Base-by-base conservation (phyloP, 2,329 filamentous ascomycete genomes). In the Stromatinia cepivora region DNA sequence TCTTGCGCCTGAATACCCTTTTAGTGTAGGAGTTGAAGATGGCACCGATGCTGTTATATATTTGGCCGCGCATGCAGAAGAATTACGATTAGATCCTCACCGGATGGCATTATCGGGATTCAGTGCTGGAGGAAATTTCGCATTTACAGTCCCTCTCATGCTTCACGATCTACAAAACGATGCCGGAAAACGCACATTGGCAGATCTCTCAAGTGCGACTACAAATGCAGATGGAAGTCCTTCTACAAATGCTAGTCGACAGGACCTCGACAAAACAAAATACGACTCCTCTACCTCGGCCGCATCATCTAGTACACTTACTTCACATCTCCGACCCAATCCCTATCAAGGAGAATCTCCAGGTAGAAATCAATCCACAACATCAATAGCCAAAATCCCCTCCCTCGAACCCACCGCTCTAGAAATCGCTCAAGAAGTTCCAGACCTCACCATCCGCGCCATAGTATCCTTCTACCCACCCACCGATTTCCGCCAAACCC, bases 1-100 rank as follows among this genome's bases (percentile, higher is more conserved):
- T n/a, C 83, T 90, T 2, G 88, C 88, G 0, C 89, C 89, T 0
- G 85, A 86, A 74, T 82, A 85, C 72, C 88, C 88, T 0, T 90
- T 89, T 75, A 89, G 88, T 0, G 85, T 85, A 0, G 85, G 87
- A 0, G 83, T 91, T 0, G 87, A 91, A 72, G 89, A 91, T 76
- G 86, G 86, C 56, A 85, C 87, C 39, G 88, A 90, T 71, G 86
- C 88, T 0, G 77, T 91, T 11, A 76, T 88, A n/a, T 88, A 89
- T 76, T 81, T 91, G 39, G 82, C 84, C 57, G 79, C 81, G 2
- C 82, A 87, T 67, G 86, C 87, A 0, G 80, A 81, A 39, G 84
- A 88, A 58, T 83, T 90, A 57, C 82, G 83, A 52, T 82, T 91
- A 66, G 86, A 90, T 74, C 82, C 82, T 0, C 77, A 82, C 54